phyloP scores from a whole-genome alignment of 2,329 filamentous ascomycete genomes.

The Lecanoromycetidae sp. region DNA sequence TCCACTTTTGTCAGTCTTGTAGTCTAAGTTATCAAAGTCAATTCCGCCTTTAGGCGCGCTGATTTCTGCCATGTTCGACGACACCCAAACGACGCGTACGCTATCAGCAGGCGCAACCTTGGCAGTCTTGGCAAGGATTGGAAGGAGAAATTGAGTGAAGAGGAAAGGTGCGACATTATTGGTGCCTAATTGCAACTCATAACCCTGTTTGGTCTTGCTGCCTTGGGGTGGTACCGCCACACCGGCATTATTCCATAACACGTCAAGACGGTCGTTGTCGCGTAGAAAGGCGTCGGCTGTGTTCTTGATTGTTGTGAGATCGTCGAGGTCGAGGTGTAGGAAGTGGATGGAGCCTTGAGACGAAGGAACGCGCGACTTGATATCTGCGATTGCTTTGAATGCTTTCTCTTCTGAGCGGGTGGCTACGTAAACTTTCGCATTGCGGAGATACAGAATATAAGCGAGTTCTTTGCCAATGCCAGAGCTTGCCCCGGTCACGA shows the following conservation, averaged over 20 bases:
- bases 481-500: slow-evolving; percentile 29
- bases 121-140: slow-evolving; percentile 26
- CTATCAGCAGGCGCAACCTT: slow-evolving; percentile 17
- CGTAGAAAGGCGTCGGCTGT: slow-evolving; percentile 29
- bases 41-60: slow-evolving; percentile 1
- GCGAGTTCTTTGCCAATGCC: slow-evolving; percentile 32
- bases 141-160: slow-evolving; percentile 29
- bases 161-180: slow-evolving; percentile 32
- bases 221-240: slow-evolving; percentile 23
- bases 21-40: neutral
- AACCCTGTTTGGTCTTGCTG: slow-evolving; percentile 21
- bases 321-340: slow-evolving; percentile 30
- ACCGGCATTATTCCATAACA: slow-evolving; percentile 37
- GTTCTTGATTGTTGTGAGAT: slow-evolving; percentile 20
- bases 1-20: neutral
- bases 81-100: slow-evolving; percentile 29
- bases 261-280: slow-evolving; percentile 31
- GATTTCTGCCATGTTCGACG: slow-evolving; percentile 18
- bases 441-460: slow-evolving; percentile 30
- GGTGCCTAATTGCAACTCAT: slow-evolving; percentile 30
- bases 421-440: slow-evolving; percentile 35
- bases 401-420: slow-evolving; percentile 29
- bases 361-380: slow-evolving; percentile 26
- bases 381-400: slow-evolving; percentile 33
- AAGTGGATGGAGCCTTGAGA: slow-evolving; percentile 27